Conservation (phyloP, 805 yeast species). For the Starmera quercuum region DNA sequence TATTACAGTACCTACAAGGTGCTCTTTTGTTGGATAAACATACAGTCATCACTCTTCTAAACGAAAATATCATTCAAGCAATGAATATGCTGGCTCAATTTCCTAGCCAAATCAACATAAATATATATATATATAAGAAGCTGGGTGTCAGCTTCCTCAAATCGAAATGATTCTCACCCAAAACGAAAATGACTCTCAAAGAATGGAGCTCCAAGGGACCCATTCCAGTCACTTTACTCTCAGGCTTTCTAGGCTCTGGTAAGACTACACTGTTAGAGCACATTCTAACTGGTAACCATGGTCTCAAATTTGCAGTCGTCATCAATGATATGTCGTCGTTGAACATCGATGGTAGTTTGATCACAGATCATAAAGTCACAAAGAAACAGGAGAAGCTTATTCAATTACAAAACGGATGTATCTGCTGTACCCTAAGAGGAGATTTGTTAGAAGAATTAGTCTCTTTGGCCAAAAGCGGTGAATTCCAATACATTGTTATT, state of each 20-base stretch:
- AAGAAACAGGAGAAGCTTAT: slow-evolving; percentile 35
- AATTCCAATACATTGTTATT: slow-evolving; percentile 34
- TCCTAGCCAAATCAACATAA: too few species aligned
- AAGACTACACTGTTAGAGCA: slow-evolving; percentile 39
- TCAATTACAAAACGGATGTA: slow-evolving; percentile 41
- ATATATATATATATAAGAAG: too few species aligned
- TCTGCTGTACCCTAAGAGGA: slow-evolving; percentile 40
- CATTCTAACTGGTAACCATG: slow-evolving; percentile 32
- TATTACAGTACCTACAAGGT: too few species aligned
- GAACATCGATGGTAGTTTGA: slow-evolving; percentile 36
- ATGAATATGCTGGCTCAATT: too few species aligned
- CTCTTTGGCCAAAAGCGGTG: slow-evolving; percentile 24
- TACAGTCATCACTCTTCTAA: too few species aligned
- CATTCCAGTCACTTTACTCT: slow-evolving; percentile 37
- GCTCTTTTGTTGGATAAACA: too few species aligned
- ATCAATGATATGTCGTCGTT: slow-evolving; percentile 37
- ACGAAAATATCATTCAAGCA: too few species aligned
- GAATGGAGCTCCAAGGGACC: too few species aligned
- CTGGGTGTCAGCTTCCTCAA: too few species aligned
- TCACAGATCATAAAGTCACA: slow-evolving; percentile 30
- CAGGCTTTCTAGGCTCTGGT: slow-evolving; percentile 40
- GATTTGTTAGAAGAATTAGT: slow-evolving; percentile 37
- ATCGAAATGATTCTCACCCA: too few species aligned
- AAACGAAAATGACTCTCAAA: too few species aligned
- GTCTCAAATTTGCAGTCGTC: slow-evolving; percentile 35